These are phyloP conservation scores for Schizopora paradoxa DNA, from an alignment of 1,284 basidiomycete genomes.

Conservation along the genomic window DNA sequence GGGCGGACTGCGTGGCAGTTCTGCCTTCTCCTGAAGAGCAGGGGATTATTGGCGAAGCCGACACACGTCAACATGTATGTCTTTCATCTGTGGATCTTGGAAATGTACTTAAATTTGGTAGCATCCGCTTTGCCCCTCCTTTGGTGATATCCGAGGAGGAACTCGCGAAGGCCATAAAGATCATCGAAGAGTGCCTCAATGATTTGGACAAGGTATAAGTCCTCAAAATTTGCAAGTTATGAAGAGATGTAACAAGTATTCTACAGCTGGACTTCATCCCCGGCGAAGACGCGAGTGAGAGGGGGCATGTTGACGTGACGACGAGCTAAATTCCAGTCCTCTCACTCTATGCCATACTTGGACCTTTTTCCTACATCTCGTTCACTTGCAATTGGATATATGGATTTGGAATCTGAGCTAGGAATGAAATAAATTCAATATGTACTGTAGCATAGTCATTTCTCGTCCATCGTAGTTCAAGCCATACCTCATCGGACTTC, in stretches of 20 bases:
- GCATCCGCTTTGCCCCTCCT: slow-evolving; percentile 94
- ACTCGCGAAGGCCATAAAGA: slow-evolving; percentile 65
- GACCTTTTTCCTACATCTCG: too few relatives aligned
- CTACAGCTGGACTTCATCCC: slow-evolving; percentile 64
- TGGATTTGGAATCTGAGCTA: too few relatives aligned
- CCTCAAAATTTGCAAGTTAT: not conserved
- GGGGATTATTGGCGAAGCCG: slow-evolving; percentile 91
- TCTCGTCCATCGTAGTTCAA: too few relatives aligned
- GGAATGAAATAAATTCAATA: too few relatives aligned
- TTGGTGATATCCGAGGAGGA: slow-evolving; percentile 89
- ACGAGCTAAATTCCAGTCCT: too few relatives aligned
- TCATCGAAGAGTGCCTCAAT: slow-evolving; percentile 72
- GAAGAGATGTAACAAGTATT: not conserved
- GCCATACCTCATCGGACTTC: too few relatives aligned
- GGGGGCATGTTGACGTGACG: slow-evolving; percentile 42
- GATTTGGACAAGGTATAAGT: slow-evolving; percentile 76
- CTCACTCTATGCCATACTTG: too few relatives aligned
- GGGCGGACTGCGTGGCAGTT: slow-evolving; percentile 93
- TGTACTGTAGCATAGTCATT: too few relatives aligned
- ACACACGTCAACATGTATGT: slow-evolving; percentile 91
- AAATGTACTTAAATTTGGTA: slow-evolving; percentile 28
- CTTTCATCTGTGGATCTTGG: slow-evolving; percentile 4
- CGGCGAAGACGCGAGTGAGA: slow-evolving; percentile 58
- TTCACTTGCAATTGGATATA: too few relatives aligned
- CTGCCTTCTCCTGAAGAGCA: slow-evolving; percentile 87